Percentiles rank a stretch among this genome's conserved stretches.
phyloP scores from a whole-genome alignment of 495 filamentous ascomycete species.

The Penicillium fimorum region DNA sequence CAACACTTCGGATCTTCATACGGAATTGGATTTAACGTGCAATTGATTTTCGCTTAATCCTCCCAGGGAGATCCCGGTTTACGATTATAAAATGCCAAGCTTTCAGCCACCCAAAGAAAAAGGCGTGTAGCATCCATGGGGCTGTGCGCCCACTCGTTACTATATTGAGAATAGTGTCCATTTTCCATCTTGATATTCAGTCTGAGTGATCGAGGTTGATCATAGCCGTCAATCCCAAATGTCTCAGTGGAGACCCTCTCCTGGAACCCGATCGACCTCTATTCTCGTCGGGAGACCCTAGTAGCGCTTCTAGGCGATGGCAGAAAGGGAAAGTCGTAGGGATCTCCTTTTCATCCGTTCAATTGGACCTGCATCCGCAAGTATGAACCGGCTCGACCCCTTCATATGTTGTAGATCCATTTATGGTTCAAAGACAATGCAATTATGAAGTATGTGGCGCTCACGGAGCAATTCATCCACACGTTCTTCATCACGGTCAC shows the following conservation, averaged over 20 bases:
- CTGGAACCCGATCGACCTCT: not conserved
- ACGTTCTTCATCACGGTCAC: not conserved
- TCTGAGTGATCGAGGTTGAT: not conserved
- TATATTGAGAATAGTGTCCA: constrained; percentile 3
- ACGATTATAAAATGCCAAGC: not conserved
- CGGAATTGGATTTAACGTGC: no score
- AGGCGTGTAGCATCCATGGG: not conserved
- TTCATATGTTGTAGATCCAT: no score
- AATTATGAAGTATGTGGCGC: no score
- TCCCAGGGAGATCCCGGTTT: not conserved
- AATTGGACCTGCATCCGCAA: not conserved
- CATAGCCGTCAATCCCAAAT: not conserved
- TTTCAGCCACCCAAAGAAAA: constrained; percentile 2
- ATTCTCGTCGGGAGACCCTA: not conserved
- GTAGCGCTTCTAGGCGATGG: not conserved
- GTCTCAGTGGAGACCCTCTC: not conserved
- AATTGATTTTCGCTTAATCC: no score
- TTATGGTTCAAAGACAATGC: no score
- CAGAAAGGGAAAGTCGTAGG: not conserved
- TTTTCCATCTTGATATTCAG: not conserved
- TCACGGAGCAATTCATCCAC: no score
- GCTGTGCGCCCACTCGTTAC: constrained; percentile 1
- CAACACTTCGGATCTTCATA: constrained; percentile 1
- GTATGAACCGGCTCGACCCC: no score
- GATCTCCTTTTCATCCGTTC: not conserved